These are phyloP conservation scores for Leccinum huronense DNA, from an alignment of 1,284 basidiomycete species.

Conservation along the genomic window DNA sequence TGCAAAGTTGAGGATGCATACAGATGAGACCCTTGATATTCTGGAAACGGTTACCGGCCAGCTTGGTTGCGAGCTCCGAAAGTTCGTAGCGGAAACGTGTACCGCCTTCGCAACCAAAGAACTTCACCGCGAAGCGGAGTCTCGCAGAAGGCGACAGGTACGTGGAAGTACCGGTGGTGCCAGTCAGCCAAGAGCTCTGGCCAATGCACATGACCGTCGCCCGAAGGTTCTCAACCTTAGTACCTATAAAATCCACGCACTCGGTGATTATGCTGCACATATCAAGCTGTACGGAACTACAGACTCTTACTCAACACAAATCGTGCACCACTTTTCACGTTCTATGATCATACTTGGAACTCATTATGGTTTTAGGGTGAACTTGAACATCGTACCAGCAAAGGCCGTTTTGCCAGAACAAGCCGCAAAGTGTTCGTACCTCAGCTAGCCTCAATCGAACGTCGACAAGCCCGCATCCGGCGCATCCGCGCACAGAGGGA, in stretches of 20 bases:
- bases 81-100: background rate
- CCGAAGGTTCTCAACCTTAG: background rate
- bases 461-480: constrained; percentile 7
- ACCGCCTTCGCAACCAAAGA: background rate
- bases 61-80: background rate
- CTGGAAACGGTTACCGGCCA: background rate
- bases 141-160: background rate
- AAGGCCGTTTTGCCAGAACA: constrained; percentile 8
- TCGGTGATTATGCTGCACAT: background rate
- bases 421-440: constrained; percentile 10
- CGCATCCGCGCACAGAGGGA: background rate
- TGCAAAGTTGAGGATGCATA: background rate
- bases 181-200: background rate
- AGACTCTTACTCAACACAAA: background rate
- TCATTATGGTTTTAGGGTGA: constrained; percentile 6
- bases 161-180: background rate
- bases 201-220: background rate
- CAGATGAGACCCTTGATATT: background rate
- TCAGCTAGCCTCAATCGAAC: constrained; percentile 11
- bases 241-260: background rate
- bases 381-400: constrained; percentile 10
- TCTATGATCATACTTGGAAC: background rate
- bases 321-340: background rate
- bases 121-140: background rate
- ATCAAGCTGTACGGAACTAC: background rate